These are phyloP conservation scores for Populus tremula DNA, from an alignment of 345 rosid genomes.

Conservation along the genomic window DNA sequence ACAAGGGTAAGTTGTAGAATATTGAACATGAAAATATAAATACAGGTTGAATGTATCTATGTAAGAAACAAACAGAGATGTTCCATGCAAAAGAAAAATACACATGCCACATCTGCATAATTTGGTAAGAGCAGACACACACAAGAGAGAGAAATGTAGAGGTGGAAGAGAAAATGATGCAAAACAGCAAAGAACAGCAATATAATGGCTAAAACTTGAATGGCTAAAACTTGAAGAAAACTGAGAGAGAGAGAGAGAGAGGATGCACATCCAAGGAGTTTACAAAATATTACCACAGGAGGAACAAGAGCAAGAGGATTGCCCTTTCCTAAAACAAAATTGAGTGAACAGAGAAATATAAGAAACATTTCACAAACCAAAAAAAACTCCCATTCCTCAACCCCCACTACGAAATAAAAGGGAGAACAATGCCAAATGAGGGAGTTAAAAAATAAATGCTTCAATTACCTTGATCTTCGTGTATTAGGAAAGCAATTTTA, in stretches of 20 bases:
- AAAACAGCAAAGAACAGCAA: background rate
- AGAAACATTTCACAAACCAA: background rate
- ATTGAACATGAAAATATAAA: background rate
- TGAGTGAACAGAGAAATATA: background rate
- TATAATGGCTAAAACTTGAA: background rate
- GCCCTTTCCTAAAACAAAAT: background rate
- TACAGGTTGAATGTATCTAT: background rate
- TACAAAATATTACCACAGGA: background rate
- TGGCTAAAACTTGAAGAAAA: background rate
- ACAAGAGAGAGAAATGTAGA: background rate
- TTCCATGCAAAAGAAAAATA: background rate
- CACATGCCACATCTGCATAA: background rate
- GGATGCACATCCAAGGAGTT: background rate
- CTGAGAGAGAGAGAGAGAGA: background rate
- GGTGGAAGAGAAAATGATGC: background rate
- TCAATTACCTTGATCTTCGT: background rate
- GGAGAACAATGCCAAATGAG: background rate
- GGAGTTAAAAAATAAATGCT: background rate
- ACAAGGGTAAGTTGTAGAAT: constrained; percentile 22
- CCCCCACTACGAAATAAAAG: background rate
- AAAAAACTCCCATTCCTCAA: background rate
- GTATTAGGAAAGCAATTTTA: background rate
- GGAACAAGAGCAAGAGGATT: background rate
- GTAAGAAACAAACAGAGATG: background rate
- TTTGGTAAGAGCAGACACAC: background rate